These are phyloP conservation scores for Lathyrus aphaca DNA, from an alignment of 306 rosid species.

Conservation along the genomic window DNA sequence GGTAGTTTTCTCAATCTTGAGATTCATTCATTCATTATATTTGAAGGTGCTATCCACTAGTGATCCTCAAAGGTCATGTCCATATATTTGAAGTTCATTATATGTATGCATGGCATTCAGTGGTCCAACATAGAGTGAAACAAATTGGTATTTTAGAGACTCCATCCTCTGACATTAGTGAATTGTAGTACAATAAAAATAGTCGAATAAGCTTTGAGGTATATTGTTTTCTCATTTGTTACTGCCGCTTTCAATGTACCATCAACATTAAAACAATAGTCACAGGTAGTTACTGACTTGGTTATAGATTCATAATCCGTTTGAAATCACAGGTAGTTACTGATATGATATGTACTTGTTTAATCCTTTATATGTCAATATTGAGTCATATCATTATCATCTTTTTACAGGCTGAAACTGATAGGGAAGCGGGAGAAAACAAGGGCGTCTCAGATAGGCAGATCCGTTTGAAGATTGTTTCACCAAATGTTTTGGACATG, in stretches of 20 bases:
- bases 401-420: constrained; percentile 81
- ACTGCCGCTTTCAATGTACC: constrained; percentile 8
- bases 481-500: constrained; percentile 96
- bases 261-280: constrained; percentile 4
- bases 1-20: background rate
- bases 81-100: constrained; percentile 12
- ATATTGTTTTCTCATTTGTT: constrained; percentile 14
- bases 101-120: constrained; percentile 11
- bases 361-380: background rate
- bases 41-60: background rate
- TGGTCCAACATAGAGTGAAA: background rate
- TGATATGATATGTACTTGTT: constrained; percentile 4
- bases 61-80: background rate
- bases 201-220: constrained; percentile 27
- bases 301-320: constrained; percentile 19
- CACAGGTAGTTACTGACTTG: background rate
- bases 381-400: constrained; percentile 1
- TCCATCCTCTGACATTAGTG: background rate
- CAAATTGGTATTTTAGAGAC: constrained; percentile 13
- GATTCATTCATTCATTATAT: background rate
- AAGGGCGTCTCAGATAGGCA: constrained; percentile 99
- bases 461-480: constrained; percentile 93
- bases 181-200: constrained; percentile 1
- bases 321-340: constrained; percentile 17
- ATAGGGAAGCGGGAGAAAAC: constrained; percentile 94